phyloP scores from a whole-genome alignment of 2,329 filamentous ascomycete genomes.

The Lachnellula arida region DNA sequence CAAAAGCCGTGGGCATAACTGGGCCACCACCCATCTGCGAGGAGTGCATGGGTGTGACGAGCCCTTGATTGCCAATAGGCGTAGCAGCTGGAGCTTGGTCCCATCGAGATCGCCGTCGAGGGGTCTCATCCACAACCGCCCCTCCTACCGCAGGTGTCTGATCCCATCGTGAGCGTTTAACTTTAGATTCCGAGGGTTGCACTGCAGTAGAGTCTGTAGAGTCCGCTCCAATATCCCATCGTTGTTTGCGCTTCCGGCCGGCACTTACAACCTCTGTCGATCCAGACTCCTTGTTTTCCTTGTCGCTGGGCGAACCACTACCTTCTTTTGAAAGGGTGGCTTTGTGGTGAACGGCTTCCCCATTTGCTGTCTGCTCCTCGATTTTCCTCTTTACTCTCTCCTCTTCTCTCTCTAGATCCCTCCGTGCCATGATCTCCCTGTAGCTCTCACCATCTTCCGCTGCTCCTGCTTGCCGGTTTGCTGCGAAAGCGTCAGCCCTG shows the following conservation, averaged over 20 bases:
- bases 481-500: constrained; percentile 78
- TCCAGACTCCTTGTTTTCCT: constrained; percentile 68
- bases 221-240: constrained; percentile 79
- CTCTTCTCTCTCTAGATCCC: constrained; percentile 91
- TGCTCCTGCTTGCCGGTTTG: constrained; percentile 63
- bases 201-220: constrained; percentile 45
- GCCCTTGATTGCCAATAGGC: constrained; percentile 66
- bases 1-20: constrained; percentile 60
- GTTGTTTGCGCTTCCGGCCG: constrained; percentile 81
- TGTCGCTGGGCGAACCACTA: constrained; percentile 47
- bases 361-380: constrained; percentile 61
- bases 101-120: constrained; percentile 82
- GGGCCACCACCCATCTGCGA: constrained; percentile 52
- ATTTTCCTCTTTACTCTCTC: constrained; percentile 78
- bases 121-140: constrained; percentile 48
- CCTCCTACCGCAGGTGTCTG: constrained; percentile 62
- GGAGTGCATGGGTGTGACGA: constrained; percentile 73
- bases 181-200: constrained; percentile 51
- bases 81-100: constrained; percentile 83
- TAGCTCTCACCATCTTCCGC: constrained; percentile 75
- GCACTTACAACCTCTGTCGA: constrained; percentile 58
- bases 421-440: constrained; percentile 82
- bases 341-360: constrained; percentile 57
- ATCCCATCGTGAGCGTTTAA: constrained; percentile 77
- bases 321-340: constrained; percentile 66